Percentiles rank a stretch among this genome's conserved stretches.
These are phyloP conservation scores for Pseudoscleropodium purum DNA, from an alignment of 225 moss, liverwort and hornwort species.

Conservation along the genomic window DNA sequence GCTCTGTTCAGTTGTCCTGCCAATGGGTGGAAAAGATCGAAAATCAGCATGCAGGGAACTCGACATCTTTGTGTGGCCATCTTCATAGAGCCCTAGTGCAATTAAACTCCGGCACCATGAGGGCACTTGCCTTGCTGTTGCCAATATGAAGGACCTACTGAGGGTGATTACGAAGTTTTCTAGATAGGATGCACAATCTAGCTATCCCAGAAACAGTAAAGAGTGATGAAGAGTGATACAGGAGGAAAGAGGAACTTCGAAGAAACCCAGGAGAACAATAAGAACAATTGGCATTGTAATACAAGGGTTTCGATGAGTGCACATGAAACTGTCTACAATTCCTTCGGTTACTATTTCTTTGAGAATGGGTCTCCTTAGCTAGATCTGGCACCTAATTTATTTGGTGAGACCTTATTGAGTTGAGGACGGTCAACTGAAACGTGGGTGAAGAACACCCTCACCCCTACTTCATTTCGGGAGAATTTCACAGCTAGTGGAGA, in stretches of 20 bases:
- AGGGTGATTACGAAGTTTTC: accelerated
- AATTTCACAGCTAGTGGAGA: no score
- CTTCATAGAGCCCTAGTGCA: no score
- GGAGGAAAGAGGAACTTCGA: not conserved
- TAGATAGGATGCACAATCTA: not conserved
- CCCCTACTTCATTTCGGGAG: no score
- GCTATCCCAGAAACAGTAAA: not conserved
- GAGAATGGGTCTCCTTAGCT: no score
- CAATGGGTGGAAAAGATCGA: not conserved
- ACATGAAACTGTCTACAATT: no score
- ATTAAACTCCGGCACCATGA: no score
- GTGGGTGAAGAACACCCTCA: not conserved
- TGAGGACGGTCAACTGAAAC: not conserved
- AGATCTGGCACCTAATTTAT: not conserved
- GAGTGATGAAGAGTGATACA: not conserved
- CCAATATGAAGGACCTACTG: no score
- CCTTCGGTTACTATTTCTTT: no score
- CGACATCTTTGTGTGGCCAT: no score
- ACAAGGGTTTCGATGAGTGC: not conserved
- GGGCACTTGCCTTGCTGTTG: no score
- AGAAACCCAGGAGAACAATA: not conserved
- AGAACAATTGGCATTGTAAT: not conserved
- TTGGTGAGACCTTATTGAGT: not conserved
- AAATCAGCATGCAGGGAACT: not conserved
- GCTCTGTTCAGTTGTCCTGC: no score